phyloP scores from a whole-genome alignment of 2,329 filamentous ascomycete genomes.

The Nigrograna mackinnonii region DNA sequence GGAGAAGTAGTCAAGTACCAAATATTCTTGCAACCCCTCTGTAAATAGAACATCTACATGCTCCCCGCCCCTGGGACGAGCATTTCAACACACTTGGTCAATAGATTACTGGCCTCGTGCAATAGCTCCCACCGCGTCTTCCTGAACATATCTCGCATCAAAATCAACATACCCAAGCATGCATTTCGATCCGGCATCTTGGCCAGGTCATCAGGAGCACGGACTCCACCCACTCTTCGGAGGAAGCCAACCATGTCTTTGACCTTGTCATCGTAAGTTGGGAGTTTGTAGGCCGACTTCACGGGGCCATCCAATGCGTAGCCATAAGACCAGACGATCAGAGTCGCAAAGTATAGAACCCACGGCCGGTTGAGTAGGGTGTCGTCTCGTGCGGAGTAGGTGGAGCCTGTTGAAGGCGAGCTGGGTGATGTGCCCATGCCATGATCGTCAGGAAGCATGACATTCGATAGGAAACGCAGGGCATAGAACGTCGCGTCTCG shows the following conservation, averaged over 20 bases:
- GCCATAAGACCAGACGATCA: conserved; percentile 95
- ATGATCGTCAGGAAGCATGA: conserved; percentile 67
- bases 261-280: conserved; percentile 67
- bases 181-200: conserved; percentile 75
- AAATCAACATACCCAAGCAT: conserved; percentile 78
- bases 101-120: conserved; percentile 79
- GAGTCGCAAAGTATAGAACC: conserved; percentile 90
- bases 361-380: conserved; percentile 89
- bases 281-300: conserved; percentile 55
- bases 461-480: conserved; percentile 83
- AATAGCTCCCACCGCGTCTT: conserved; percentile 89
- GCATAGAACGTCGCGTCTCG: conserved; percentile 93
- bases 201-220: conserved; percentile 77
- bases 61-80: conserved; percentile 40
- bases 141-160: conserved; percentile 80
- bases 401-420: conserved; percentile 37
- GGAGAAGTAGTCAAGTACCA: too few species aligned
- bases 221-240: conserved; percentile 69
- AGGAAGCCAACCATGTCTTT: conserved; percentile 82
- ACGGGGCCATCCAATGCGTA: conserved; percentile 86
- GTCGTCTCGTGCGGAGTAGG: conserved; percentile 84
- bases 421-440: conserved; percentile 20
- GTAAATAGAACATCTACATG: conserved; percentile 12
- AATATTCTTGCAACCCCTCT: too few species aligned
- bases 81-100: conserved; percentile 79